These are phyloP conservation scores for Thielaviopsis punctulata DNA, from an alignment of 2,329 filamentous ascomycete species.

Conservation along the genomic window DNA sequence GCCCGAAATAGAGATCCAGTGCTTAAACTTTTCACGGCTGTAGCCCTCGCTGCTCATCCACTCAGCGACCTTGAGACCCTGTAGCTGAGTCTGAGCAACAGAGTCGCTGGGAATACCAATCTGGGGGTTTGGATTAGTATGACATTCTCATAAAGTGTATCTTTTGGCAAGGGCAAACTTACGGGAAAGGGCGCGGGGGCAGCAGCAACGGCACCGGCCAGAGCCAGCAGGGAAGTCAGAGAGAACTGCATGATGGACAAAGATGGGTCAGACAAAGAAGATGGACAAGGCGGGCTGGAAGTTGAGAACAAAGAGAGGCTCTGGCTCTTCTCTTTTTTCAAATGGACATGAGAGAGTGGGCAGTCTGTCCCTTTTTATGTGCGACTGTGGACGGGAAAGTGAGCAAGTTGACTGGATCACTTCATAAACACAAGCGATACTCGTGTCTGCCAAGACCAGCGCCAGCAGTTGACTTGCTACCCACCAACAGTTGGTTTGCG, in stretches of 20 bases:
- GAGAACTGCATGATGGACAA: slow-evolving; percentile 19
- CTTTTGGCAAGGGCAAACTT: slow-evolving; percentile 7
- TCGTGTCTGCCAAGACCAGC: no score
- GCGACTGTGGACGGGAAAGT: no score
- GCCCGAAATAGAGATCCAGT: slow-evolving; percentile 50
- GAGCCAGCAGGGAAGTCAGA: slow-evolving; percentile 16
- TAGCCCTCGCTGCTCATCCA: slow-evolving; percentile 40
- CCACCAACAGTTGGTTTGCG: no score
- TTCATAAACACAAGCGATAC: no score
- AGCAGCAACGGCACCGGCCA: slow-evolving; percentile 16
- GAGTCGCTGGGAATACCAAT: slow-evolving; percentile 46
- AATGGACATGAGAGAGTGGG: neutral
- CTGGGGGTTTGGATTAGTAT: slow-evolving; percentile 15
- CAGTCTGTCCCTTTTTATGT: neutral
- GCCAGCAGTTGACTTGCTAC: no score
- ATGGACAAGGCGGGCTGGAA: neutral
- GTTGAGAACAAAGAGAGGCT: neutral
- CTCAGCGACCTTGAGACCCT: slow-evolving; percentile 37
- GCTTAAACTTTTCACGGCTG: slow-evolving; percentile 49
- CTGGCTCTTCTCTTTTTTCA: neutral
- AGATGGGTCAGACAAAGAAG: neutral
- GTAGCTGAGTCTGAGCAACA: slow-evolving; percentile 40
- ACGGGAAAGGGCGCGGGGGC: slow-evolving; percentile 17
- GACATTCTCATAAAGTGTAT: neutral
- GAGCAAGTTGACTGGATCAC: no score